phyloP scores from a whole-genome alignment of 2,329 filamentous ascomycete species.

The Massarina eburnea region DNA sequence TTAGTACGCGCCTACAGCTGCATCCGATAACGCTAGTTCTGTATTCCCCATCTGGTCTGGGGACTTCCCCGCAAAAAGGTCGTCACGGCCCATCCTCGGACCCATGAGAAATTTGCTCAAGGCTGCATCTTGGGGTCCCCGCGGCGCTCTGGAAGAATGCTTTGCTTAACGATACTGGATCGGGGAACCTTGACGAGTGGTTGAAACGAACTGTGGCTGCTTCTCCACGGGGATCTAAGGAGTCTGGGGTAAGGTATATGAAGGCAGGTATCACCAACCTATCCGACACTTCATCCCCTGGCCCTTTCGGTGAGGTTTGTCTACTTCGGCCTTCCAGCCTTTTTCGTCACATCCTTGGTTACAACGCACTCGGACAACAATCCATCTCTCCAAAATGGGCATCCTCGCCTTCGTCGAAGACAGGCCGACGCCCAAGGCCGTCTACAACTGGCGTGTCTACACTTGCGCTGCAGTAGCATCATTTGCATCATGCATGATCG shows the following conservation, averaged over 20 bases:
- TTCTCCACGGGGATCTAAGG: constrained; percentile 1
- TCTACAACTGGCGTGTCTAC: constrained; percentile 64
- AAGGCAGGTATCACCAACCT: not conserved
- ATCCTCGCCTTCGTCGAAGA: constrained; percentile 40
- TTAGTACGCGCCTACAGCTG: no score
- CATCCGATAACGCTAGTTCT: no score
- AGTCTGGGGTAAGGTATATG: constrained; percentile 2
- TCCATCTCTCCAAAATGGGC: constrained; percentile 29
- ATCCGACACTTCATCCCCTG: not conserved
- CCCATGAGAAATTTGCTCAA: not conserved
- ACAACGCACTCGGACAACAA: no score
- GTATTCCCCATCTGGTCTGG: no score
- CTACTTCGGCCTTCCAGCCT: not conserved
- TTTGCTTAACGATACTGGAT: not conserved
- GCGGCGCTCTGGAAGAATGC: not conserved
- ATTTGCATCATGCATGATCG: constrained; percentile 61
- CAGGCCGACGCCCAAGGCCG: constrained; percentile 57
- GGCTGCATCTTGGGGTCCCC: not conserved
- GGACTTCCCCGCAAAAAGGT: not conserved
- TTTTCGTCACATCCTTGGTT: not conserved
- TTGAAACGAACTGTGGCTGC: not conserved
- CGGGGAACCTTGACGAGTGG: not conserved
- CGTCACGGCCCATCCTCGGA: not conserved
- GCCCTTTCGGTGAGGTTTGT: not conserved
- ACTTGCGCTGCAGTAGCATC: constrained; percentile 57